Conservation (phyloP, 345 rosid species). For the Clarkia xantiana region DNA sequence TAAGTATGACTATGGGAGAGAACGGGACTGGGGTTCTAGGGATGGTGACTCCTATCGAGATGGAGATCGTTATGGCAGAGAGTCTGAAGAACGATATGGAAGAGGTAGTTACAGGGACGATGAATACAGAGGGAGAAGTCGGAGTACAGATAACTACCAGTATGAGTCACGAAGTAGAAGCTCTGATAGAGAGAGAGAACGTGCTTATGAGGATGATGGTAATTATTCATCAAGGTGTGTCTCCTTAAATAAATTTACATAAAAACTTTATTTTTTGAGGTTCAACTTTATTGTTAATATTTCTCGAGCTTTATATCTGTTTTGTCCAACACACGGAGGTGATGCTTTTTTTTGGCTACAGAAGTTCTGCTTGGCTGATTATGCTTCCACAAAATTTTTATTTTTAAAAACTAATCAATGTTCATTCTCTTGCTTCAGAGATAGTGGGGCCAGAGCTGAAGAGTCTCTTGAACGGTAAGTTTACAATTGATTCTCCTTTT, state of each 20-base stretch:
- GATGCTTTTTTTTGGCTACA: too few relatives aligned
- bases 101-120: slow-evolving; percentile 75
- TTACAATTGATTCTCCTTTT: neutral
- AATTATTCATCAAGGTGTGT: slow-evolving; percentile 51
- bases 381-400: neutral
- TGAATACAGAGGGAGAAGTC: slow-evolving; percentile 62
- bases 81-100: slow-evolving; percentile 56
- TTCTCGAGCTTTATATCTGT: too few relatives aligned
- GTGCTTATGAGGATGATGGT: slow-evolving; percentile 51
- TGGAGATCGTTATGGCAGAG: slow-evolving; percentile 56
- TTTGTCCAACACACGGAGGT: too few relatives aligned
- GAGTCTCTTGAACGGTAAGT: slow-evolving; percentile 19
- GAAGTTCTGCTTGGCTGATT: too few relatives aligned
- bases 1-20: slow-evolving; percentile 63
- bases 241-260: neutral
- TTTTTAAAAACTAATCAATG: neutral
- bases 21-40: slow-evolving; percentile 58
- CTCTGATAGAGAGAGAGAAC: slow-evolving; percentile 45
- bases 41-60: slow-evolving; percentile 71
- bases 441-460: slow-evolving; percentile 56
- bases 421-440: slow-evolving; percentile 23
- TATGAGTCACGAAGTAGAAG: slow-evolving; percentile 55
- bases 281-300: neutral
- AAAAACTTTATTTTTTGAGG: too few relatives aligned
- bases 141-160: slow-evolving; percentile 17